Evolutionary conservation across 2,329 filamentous ascomycete species (phyloP).

Genomic region (Fonsecaea multimorphosa): DNA sequence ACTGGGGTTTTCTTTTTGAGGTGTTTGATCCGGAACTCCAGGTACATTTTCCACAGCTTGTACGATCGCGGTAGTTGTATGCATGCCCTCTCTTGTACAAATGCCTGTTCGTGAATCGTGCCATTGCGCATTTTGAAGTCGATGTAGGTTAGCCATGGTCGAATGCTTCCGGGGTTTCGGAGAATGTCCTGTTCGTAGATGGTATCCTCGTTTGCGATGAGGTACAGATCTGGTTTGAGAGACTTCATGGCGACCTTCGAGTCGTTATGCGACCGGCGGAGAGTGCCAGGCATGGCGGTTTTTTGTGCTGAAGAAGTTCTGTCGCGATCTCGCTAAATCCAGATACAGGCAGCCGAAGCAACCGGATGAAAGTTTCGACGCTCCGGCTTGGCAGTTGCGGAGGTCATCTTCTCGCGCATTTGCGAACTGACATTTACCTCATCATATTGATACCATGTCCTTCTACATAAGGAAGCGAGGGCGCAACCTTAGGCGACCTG

Average conservation of each 20-base stretch:
- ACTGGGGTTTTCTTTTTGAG: constrained; percentile 82
- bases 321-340: not conserved
- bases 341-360: constrained; percentile 5
- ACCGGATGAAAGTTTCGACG: not conserved
- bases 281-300: constrained; percentile 33
- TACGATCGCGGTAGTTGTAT: constrained; percentile 89
- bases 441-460: too few relatives aligned
- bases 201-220: constrained; percentile 76
- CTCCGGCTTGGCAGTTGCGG: not conserved
- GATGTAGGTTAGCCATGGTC: constrained; percentile 94
- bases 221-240: constrained; percentile 37
- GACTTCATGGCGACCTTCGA: constrained; percentile 28
- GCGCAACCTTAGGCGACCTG: too few relatives aligned
- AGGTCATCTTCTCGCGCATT: too few relatives aligned
- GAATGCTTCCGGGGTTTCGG: constrained; percentile 81
- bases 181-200: constrained; percentile 96
- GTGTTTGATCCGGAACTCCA: constrained; percentile 82
- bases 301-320: not conserved
- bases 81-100: constrained; percentile 89
- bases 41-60: constrained; percentile 98
- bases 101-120: constrained; percentile 81
- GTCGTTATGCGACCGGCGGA: constrained; percentile 21
- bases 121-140: constrained; percentile 90
- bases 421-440: too few relatives aligned
- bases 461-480: too few relatives aligned